A percentile compares a stretch with the other conserved stretches of the same genome.
Evolutionary conservation across 306 rosid genomes (phyloP).

Genomic region (Cucurbita argyrosperma): DNA sequence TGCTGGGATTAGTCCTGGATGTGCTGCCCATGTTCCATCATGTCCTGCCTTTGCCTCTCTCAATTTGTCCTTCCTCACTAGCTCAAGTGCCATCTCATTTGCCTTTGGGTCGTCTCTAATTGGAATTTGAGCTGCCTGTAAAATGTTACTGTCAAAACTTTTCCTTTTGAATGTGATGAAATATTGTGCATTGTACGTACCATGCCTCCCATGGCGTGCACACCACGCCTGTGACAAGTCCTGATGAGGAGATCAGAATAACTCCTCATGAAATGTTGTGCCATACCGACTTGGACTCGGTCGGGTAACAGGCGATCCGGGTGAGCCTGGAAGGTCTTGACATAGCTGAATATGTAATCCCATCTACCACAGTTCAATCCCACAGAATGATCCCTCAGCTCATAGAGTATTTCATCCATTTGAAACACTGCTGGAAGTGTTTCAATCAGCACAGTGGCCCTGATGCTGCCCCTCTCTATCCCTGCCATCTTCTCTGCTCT

Average conservation of each 20-base stretch:
- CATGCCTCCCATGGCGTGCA: conserved; percentile 97
- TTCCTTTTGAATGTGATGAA: neutral
- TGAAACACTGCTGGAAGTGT: conserved; percentile 89
- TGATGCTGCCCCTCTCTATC: conserved; percentile 75
- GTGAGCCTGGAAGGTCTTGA: conserved; percentile 81
- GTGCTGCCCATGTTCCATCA: conserved; percentile 98
- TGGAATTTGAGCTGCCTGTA: conserved; percentile 87
- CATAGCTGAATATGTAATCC: conserved; percentile 96
- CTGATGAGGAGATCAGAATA: conserved; percentile 77
- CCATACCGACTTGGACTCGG: conserved; percentile 73
- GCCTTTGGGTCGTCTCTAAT: conserved; percentile 60
- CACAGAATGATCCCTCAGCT: conserved; percentile 71
- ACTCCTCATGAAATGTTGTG: conserved; percentile 80
- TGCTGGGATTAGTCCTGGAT: conserved; percentile 60
- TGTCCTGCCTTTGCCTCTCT: conserved; percentile 85
- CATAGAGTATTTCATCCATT: conserved; percentile 85
- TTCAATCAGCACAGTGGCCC: conserved; percentile 80
- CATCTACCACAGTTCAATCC: conserved; percentile 90
- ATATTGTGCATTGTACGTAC: conserved; percentile 14
- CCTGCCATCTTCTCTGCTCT: conserved; percentile 63
- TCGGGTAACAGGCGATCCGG: conserved; percentile 70
- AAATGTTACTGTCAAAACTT: neutral
- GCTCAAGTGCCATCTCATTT: conserved; percentile 61
- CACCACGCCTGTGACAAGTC: conserved; percentile 78
- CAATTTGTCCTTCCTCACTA: conserved; percentile 74